Conservation (phyloP, 1,284 basidiomycete genomes). For the Ceratobasidium sp. region DNA sequence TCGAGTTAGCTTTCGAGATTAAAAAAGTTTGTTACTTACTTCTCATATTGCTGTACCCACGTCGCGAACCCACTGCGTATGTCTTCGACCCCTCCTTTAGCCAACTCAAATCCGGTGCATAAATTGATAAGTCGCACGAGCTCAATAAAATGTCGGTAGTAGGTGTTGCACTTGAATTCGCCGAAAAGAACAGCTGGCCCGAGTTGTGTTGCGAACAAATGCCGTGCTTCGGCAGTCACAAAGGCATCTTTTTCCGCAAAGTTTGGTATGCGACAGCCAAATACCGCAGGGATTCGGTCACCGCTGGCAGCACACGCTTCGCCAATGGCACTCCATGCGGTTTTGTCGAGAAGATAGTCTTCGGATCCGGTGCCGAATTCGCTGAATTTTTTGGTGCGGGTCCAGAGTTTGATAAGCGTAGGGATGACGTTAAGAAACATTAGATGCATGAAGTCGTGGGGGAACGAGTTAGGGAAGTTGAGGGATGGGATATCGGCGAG, state of each 20-base stretch:
- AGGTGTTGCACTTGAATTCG: constrained; percentile 54
- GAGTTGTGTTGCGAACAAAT: constrained; percentile 61
- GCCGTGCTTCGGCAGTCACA: constrained; percentile 58
- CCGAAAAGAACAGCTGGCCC: constrained; percentile 60
- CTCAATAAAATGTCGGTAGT: constrained; percentile 61
- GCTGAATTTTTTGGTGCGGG: constrained; percentile 63
- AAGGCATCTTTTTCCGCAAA: constrained; percentile 55
- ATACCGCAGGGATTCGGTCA: constrained; percentile 60
- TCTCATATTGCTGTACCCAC: constrained; percentile 59
- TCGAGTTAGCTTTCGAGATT: no score
- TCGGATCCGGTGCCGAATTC: constrained; percentile 57
- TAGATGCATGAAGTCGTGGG: constrained; percentile 66
- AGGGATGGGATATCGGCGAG: constrained; percentile 56
- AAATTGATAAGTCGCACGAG: constrained; percentile 60
- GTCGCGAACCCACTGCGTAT: constrained; percentile 58
- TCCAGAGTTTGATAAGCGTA: constrained; percentile 30
- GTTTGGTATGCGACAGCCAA: constrained; percentile 60
- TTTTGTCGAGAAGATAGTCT: constrained; percentile 55
- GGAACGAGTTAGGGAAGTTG: constrained; percentile 62
- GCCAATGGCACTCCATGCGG: constrained; percentile 62
- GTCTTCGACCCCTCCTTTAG: constrained; percentile 57
- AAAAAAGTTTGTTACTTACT: no score
- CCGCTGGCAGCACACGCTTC: constrained; percentile 55
- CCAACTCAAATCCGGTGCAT: constrained; percentile 60
- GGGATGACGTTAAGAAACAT: constrained; percentile 61